Percentiles rank a stretch among this genome's conserved stretches.
These are phyloP conservation scores for Monilinia vaccinii-corymbosi DNA, from an alignment of 2,329 filamentous ascomycete genomes.

Conservation along the genomic window DNA sequence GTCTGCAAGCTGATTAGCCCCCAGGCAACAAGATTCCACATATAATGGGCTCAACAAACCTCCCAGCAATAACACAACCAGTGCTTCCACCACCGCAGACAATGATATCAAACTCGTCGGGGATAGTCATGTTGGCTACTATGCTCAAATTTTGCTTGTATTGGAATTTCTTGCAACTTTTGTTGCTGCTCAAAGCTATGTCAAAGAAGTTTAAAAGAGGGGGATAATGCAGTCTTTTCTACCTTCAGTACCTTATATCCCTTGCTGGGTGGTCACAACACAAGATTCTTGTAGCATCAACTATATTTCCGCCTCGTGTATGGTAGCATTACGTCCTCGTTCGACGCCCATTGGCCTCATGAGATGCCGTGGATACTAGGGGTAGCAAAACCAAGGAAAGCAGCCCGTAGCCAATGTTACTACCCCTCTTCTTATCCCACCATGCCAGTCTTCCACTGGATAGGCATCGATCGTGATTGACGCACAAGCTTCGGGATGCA, in stretches of 20 bases:
- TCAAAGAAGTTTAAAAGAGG: background rate
- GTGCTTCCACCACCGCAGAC: slow-evolving; percentile 41
- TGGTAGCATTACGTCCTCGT: background rate
- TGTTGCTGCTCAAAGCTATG: background rate
- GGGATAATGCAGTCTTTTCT: background rate
- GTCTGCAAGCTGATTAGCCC: slow-evolving; percentile 29
- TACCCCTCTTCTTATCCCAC: slow-evolving; percentile 8
- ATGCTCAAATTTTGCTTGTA: background rate
- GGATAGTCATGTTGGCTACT: slow-evolving; percentile 20
- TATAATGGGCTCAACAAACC: slow-evolving; percentile 21
- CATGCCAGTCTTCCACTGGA: background rate
- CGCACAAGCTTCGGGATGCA: background rate
- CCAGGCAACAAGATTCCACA: background rate
- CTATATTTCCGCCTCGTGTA: background rate
- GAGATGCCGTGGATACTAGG: background rate
- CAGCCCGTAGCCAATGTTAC: background rate
- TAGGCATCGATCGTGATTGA: background rate
- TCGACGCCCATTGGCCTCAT: background rate
- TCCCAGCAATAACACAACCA: slow-evolving; percentile 40
- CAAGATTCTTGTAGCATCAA: background rate
- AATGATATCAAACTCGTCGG: slow-evolving; percentile 41
- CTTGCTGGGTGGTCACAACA: background rate
- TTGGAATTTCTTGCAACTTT: background rate
- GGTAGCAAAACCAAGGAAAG: background rate
- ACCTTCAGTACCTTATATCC: background rate